Conservation (phyloP, 1,139 yeast species). For the Blastobotrys raffinosifermentans region DNA sequence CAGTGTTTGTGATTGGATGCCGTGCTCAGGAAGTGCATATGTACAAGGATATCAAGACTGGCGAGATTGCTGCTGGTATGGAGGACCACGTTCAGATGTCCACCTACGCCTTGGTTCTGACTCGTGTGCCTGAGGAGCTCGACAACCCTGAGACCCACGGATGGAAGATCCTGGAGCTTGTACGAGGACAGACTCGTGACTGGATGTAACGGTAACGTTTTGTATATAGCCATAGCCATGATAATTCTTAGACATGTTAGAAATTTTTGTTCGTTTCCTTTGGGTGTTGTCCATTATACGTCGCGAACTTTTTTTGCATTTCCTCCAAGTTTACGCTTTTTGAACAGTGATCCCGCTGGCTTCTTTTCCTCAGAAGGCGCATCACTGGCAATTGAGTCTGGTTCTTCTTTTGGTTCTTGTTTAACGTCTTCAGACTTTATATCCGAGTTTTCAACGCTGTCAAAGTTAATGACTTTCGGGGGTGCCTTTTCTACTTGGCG, state of each 20-base stretch:
- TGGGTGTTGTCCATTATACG: constrained; percentile 3
- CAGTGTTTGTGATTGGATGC: constrained; percentile 90
- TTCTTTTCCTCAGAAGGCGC: background rate
- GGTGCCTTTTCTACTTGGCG: constrained; percentile 1
- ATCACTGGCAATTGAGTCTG: background rate
- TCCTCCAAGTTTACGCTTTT: constrained; percentile 18
- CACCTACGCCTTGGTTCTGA: constrained; percentile 92
- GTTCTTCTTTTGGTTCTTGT: background rate
- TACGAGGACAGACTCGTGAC: constrained; percentile 87
- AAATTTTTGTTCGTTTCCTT: constrained; percentile 3
- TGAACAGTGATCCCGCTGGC: constrained; percentile 16
- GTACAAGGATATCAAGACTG: constrained; percentile 84
- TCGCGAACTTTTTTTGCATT: background rate
- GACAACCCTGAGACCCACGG: constrained; percentile 92
- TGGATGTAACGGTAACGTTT: constrained; percentile 48
- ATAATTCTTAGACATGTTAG: background rate
- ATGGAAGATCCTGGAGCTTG: constrained; percentile 94
- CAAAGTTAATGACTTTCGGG: constrained; percentile 1
- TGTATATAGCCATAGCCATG: constrained; percentile 5
- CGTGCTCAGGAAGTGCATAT: constrained; percentile 95
- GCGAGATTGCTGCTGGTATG: constrained; percentile 93
- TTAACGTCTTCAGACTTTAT: constrained; percentile 1
- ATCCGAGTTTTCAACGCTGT: background rate
- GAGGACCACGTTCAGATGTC: constrained; percentile 91
- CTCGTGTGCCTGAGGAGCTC: constrained; percentile 88